These are phyloP conservation scores for Mallotus nudiflorus DNA, from an alignment of 345 rosid genomes.

Conservation along the genomic window DNA sequence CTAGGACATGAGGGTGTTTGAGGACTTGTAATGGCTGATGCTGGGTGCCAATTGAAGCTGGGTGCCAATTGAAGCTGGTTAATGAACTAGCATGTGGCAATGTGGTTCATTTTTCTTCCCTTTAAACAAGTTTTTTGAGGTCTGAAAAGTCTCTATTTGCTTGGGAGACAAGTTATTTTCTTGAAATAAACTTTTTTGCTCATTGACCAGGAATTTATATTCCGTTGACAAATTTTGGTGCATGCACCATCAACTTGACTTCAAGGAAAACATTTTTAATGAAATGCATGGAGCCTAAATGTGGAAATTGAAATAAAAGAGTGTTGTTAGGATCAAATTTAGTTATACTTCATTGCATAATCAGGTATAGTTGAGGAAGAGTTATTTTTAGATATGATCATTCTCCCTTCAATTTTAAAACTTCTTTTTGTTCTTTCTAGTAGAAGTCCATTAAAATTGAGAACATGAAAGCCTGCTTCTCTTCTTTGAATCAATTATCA, in stretches of 20 bases:
- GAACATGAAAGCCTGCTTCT: neutral
- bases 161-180: neutral
- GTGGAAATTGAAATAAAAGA: too few species aligned
- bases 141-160: neutral
- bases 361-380: neutral
- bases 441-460: neutral
- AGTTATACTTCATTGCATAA: neutral
- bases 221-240: neutral
- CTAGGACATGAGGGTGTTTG: neutral
- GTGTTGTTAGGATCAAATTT: neutral
- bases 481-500: slow-evolving; percentile 3
- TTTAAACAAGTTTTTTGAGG: neutral
- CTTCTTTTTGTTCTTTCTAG: neutral
- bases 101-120: neutral
- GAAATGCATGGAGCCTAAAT: neutral
- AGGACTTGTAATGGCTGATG: too few species aligned
- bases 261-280: neutral
- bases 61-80: neutral
- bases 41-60: too few species aligned
- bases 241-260: neutral
- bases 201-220: neutral
- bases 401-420: neutral
- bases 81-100: neutral
- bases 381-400: neutral
- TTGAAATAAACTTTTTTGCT: neutral